These are phyloP conservation scores for Lentinula sp. DNA, from an alignment of 768 basidiomycete genomes.

Conservation along the genomic window DNA sequence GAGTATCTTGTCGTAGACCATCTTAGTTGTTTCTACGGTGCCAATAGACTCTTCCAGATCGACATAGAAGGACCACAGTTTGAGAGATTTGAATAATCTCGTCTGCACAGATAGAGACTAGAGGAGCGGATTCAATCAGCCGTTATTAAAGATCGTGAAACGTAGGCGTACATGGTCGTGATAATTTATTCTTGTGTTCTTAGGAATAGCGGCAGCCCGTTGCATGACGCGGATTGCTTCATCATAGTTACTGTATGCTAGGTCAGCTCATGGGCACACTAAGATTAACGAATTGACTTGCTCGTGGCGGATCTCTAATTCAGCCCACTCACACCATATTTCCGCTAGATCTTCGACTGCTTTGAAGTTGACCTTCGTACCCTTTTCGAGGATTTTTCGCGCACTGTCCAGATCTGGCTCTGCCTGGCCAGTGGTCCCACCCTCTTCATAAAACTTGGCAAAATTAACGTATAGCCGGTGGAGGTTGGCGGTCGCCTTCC, in stretches of 20 bases:
- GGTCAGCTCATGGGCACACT: slow-evolving; percentile 10
- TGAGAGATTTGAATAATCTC: slow-evolving; percentile 94
- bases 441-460: slow-evolving; percentile 96
- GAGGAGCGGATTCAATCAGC: background rate
- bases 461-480: slow-evolving; percentile 92
- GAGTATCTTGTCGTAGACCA: slow-evolving; percentile 93
- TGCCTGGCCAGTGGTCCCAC: slow-evolving; percentile 73
- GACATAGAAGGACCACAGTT: slow-evolving; percentile 98
- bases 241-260: slow-evolving; percentile 78
- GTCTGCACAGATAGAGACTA: slow-evolving; percentile 82
- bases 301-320: slow-evolving; percentile 96
- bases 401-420: slow-evolving; percentile 81
- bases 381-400: slow-evolving; percentile 91
- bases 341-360: slow-evolving; percentile 97
- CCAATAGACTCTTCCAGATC: slow-evolving; percentile 98
- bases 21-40: slow-evolving; percentile 85
- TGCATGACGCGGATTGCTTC: slow-evolving; percentile 96
- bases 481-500: slow-evolving; percentile 86
- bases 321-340: slow-evolving; percentile 99
- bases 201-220: slow-evolving; percentile 86
- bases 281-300: slow-evolving; percentile 32
- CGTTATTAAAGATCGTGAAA: slow-evolving; percentile 2
- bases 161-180: slow-evolving; percentile 76
- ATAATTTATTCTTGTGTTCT: slow-evolving; percentile 85
- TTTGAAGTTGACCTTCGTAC: slow-evolving; percentile 86